Evolutionary conservation across 371 early-diverging fungal species (phyloP), one percentile per base, ranked within the genome.

Genomic region (Globomyces sp.): DNA sequence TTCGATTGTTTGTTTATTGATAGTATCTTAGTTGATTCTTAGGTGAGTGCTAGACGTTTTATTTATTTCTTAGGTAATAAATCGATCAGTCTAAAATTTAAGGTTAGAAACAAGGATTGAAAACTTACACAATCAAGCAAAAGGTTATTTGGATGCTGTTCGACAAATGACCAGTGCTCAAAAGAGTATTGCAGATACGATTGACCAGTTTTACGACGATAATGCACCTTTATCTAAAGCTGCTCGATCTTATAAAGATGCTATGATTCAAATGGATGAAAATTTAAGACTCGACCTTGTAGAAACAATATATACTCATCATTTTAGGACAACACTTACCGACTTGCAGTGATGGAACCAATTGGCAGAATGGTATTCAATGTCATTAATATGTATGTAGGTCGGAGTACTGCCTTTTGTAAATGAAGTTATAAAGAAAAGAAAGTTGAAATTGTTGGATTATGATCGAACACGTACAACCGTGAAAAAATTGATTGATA

Each of bases 101-200:
- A 95, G 94, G 41, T 24, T 24, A 24, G 95, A 96, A 73, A 74
- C 82, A 37, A 94, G 95, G 59, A 84, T 89, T 1, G 93, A 94
- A 68, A 87, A 84, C 50, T 80, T 97, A 3, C 86, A 92, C 68
- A 90, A 89, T 65, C 95, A 97, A 74, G 87, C 98, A n/a, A 92
- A 92, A 74, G 93, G 93, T 37, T 97, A 95, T 74, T 81, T 95
- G 45, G 90, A 92, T 67, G 86, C 95, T 24, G 80, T 96, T 46
- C 70, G 90, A 77, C 88, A 86, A 5, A 91, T 94, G 87, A 90
- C 93, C 1, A 78, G 81, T 11, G 84, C 96, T 5, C 96, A 98
- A 71, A 73, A 84, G 44, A 84, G 87, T 48, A 92, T 93, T 53
- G 89, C 92, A 4, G 86, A 87, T 52, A 90, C 89, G 1, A 81